These are phyloP conservation scores for Bretschneidera sinensis DNA, from an alignment of 345 rosid species.

Conservation along the genomic window DNA sequence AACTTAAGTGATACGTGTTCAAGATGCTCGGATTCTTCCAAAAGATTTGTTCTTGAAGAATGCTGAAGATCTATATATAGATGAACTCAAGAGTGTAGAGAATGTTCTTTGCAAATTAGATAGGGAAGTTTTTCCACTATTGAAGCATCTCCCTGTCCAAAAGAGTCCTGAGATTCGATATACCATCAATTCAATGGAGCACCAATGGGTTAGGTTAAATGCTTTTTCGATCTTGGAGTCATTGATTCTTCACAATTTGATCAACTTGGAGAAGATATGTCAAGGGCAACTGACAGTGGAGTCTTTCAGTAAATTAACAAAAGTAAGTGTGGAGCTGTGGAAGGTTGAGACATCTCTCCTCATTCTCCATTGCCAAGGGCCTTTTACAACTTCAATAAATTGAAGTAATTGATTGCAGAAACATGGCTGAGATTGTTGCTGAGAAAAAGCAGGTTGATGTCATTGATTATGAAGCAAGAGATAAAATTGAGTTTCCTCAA, in stretches of 20 bases:
- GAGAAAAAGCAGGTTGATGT: background rate
- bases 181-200: background rate
- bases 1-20: constrained; percentile 8
- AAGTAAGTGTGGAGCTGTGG: too few relatives aligned
- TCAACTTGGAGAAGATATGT: too few relatives aligned
- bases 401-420: background rate
- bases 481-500: too few relatives aligned
- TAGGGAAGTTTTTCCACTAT: too few relatives aligned
- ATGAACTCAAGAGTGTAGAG: too few relatives aligned
- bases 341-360: too few relatives aligned
- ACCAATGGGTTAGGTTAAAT: background rate
- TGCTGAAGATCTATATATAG: constrained; percentile 11
- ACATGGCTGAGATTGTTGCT: constrained; percentile 14
- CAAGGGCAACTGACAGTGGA: too few relatives aligned
- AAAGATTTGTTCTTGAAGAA: background rate
- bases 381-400: too few relatives aligned
- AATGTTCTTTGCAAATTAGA: too few relatives aligned
- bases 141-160: constrained; percentile 13
- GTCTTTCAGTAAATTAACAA: too few relatives aligned
- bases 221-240: constrained; percentile 22
- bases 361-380: too few relatives aligned
- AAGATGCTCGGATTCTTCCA: constrained; percentile 2
- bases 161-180: background rate
- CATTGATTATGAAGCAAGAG: too few relatives aligned
- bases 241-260: background rate